These are phyloP conservation scores for Thuja plicata DNA, from an alignment of 83 land plant genomes.

Conservation along the genomic window DNA sequence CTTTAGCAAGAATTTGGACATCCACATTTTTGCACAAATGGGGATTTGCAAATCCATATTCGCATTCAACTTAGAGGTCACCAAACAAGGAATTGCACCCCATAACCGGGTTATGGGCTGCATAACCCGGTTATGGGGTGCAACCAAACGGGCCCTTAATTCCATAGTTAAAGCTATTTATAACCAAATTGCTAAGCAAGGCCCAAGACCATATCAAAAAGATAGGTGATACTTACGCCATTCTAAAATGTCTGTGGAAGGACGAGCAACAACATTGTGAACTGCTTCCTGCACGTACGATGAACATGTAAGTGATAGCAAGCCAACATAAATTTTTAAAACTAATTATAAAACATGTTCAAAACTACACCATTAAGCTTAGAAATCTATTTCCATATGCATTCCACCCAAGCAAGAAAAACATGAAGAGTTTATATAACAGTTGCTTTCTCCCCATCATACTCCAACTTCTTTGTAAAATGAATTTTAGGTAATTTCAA, in stretches of 20 bases:
- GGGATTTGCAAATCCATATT: too few relatives aligned
- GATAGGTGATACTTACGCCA: slow-evolving; percentile 78
- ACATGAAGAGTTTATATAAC: not conserved
- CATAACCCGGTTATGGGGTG: too few relatives aligned
- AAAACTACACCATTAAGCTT: not conserved
- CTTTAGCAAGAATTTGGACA: too few relatives aligned
- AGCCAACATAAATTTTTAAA: not conserved
- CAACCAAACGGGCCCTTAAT: too few relatives aligned
- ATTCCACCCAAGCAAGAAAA: not conserved
- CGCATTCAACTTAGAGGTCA: too few relatives aligned
- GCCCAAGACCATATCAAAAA: not conserved
- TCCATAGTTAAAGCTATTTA: not conserved
- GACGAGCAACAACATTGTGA: slow-evolving; percentile 84
- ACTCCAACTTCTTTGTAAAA: not conserved
- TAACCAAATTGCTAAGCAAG: too few relatives aligned
- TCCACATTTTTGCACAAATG: too few relatives aligned
- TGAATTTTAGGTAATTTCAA: not conserved
- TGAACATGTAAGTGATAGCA: not conserved
- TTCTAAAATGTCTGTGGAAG: slow-evolving; percentile 84
- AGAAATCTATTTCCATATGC: not conserved
- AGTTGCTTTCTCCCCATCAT: not conserved
- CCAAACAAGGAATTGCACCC: too few relatives aligned
- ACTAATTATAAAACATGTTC: not conserved
- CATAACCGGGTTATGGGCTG: too few relatives aligned
- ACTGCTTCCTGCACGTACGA: slow-evolving; percentile 73